Conservation (phyloP, 164 flowering plant species). For the Cinnamomum chago region DNA sequence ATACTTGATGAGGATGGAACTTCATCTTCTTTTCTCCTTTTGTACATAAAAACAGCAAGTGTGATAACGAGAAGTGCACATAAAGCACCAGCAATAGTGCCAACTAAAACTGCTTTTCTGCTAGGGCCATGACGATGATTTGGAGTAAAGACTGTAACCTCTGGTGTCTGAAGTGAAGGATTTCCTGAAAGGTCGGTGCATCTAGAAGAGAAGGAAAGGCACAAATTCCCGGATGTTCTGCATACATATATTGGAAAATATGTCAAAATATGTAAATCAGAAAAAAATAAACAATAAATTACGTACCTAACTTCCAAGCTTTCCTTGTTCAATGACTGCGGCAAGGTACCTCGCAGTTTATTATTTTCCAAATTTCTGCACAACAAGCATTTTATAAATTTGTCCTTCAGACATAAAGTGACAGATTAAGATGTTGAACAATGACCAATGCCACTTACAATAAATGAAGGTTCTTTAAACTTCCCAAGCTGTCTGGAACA, state of each 20-base stretch:
- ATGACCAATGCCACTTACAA: slow-evolving; percentile 43
- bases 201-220: slow-evolving; percentile 59
- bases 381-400: slow-evolving; percentile 4
- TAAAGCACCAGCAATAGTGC: slow-evolving; percentile 40
- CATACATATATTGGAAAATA: slow-evolving; percentile 20
- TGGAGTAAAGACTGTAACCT: slow-evolving; percentile 45
- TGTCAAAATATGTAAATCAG: neutral
- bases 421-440: slow-evolving; percentile 1
- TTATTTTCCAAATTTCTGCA: slow-evolving; percentile 81
- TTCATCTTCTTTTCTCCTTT: slow-evolving; percentile 27
- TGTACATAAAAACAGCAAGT: slow-evolving; percentile 33
- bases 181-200: slow-evolving; percentile 41
- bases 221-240: slow-evolving; percentile 81
- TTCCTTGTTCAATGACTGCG: slow-evolving; percentile 58
- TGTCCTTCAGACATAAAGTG: neutral
- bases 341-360: slow-evolving; percentile 62
- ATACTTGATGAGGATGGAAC: slow-evolving; percentile 38
- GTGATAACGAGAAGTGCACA: slow-evolving; percentile 31
- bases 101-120: slow-evolving; percentile 38
- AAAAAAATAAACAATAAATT: neutral
- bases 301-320: slow-evolving; percentile 63
- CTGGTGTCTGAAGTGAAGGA: slow-evolving; percentile 59
- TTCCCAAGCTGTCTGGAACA: slow-evolving; percentile 76
- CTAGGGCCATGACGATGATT: slow-evolving; percentile 34
- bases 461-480: slow-evolving; percentile 53